Conservation (phyloP, 257 asterid genomes). For the Cruciata laevipes region DNA sequence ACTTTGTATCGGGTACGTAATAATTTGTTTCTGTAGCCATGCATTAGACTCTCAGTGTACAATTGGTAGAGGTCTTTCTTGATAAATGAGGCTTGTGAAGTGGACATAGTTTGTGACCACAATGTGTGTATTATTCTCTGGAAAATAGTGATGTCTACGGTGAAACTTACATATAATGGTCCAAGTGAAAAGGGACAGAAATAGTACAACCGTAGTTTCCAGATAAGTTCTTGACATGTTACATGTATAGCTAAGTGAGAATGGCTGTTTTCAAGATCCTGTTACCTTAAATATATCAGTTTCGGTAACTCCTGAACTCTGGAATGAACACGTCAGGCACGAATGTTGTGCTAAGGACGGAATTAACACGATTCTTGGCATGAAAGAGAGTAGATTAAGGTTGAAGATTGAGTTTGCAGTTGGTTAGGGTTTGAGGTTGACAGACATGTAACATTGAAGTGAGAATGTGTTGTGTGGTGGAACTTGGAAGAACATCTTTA, state of each 20-base stretch:
- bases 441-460: slow-evolving; percentile 15
- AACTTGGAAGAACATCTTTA: slow-evolving; percentile 26
- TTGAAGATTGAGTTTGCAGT: slow-evolving; percentile 21
- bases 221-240: slow-evolving; percentile 23
- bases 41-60: slow-evolving; percentile 20
- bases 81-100: slow-evolving; percentile 24
- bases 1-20: slow-evolving; percentile 18
- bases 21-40: background rate
- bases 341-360: background rate
- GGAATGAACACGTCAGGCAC: background rate
- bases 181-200: slow-evolving; percentile 32
- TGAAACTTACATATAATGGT: slow-evolving; percentile 19
- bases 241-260: background rate
- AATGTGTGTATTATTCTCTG: slow-evolving; percentile 43
- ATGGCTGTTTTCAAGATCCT: background rate
- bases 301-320: background rate
- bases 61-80: slow-evolving; percentile 53
- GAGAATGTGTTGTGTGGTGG: slow-evolving; percentile 37
- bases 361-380: slow-evolving; percentile 20
- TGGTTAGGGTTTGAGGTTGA: slow-evolving; percentile 29
- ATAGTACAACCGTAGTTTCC: slow-evolving; percentile 28
- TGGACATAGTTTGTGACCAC: slow-evolving; percentile 34
- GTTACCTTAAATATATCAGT: background rate
- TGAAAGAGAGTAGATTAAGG: slow-evolving; percentile 27
- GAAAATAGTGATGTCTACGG: slow-evolving; percentile 30